Evolutionary conservation across 2,329 filamentous ascomycete genomes (phyloP), one percentile per base, ranked within the genome.

Genomic region (Diaporthe sp.): DNA sequence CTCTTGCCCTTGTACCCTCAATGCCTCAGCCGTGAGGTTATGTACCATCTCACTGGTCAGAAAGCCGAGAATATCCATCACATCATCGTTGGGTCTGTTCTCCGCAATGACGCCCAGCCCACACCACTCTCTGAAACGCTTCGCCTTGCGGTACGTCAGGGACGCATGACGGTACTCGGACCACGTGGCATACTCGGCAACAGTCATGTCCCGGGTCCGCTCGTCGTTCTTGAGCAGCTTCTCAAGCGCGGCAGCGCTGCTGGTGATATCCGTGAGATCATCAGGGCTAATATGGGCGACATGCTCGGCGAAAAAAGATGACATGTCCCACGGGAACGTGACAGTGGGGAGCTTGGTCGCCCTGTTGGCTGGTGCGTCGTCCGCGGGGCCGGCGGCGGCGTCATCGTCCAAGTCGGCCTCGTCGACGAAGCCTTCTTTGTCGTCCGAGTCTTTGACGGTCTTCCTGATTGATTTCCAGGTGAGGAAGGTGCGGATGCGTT

Each of bases 391-490:
- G 10, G 58, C 72, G 31, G 90, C 92, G 1, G 87, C 83, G 39
- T 90, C 87, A 1, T 88, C 91, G 46, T 88, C 91, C 1, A 88
- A 90, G 5, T 90, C 70, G 6, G 94, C 92, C 77, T 98, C 96
- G 77, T 97, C 95, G n/a, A 92, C 94, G 1, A 92, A 94, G 51
- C 92, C 95, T 15, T 94, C 95, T 28, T 93, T 94, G 74, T 94
- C 95, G 84, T 98, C 96, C 0, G 94, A 96, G 84, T 98, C 97
- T 83, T 98, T 98, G 80, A 98, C 96, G 81, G 96, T 98, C 86
- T 98, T 98, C 69, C 97, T 94, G 28, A 99, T 96, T 83, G 98
- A 97, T 85, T 99, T 99, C 97, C 97, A 99, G 0, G 95, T 97
- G 3, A 99, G 89, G 81, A 99, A 99, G 4, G 96, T 98, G 44